Evolutionary conservation across 352 stramenopile genomes (phyloP).

Genomic region (Achlya hypogyna): DNA sequence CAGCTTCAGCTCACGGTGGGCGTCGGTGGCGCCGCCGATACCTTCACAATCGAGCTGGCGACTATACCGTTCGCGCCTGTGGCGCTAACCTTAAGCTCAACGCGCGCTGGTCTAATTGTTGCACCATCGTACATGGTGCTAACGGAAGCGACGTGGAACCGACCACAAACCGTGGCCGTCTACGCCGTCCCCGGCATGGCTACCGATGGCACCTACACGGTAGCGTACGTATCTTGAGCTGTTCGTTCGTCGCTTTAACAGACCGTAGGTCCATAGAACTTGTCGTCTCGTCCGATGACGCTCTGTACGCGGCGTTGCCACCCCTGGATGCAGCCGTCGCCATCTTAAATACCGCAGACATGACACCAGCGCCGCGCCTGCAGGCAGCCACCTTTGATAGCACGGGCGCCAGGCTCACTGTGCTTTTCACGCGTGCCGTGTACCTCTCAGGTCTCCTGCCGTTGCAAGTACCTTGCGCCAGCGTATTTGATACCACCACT

Average conservation of each 20-base stretch:
- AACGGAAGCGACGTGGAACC: constrained; percentile 40
- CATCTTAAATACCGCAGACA: constrained; percentile 54
- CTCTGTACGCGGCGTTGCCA: constrained; percentile 27
- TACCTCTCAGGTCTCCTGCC: constrained; percentile 26
- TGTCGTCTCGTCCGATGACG: constrained; percentile 26
- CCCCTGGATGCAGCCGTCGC: constrained; percentile 31
- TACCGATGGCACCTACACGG: too few relatives aligned
- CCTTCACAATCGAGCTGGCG: constrained; percentile 40
- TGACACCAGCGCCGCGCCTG: constrained; percentile 44
- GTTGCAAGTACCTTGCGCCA: constrained; percentile 35
- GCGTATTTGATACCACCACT: constrained; percentile 39
- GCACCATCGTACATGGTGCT: constrained; percentile 30
- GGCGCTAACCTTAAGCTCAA: constrained; percentile 26
- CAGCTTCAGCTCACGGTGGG: constrained; percentile 37
- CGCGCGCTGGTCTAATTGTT: constrained; percentile 33
- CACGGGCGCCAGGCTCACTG: constrained; percentile 32
- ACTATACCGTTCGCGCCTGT: constrained; percentile 39
- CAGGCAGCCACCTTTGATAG: constrained; percentile 43
- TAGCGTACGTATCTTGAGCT: constrained; percentile 34
- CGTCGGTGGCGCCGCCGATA: constrained; percentile 32
- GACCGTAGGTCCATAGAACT: constrained; percentile 25
- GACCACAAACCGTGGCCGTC: constrained; percentile 26
- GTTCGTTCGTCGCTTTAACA: constrained; percentile 21
- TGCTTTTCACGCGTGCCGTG: constrained; percentile 43
- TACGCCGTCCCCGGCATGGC: too few relatives aligned